Evolutionary conservation across 441 rosid genomes (phyloP), one percentile per base, ranked within the genome.

Genomic region (Pelargonium myrrhifolium): DNA sequence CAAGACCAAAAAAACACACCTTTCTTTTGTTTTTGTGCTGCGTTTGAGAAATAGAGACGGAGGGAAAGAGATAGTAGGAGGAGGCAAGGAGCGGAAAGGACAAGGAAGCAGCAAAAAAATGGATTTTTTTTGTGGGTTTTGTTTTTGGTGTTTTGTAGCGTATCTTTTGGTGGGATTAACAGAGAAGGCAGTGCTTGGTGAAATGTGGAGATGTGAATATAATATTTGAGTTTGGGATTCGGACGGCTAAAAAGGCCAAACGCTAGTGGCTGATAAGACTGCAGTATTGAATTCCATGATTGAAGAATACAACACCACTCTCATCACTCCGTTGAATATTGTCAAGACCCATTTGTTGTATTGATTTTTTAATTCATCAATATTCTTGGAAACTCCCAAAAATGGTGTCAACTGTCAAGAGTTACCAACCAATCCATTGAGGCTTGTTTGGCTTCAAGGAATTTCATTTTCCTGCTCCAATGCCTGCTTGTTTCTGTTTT

Each of bases 171-270:
- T 59, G 37, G 35, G 28, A 9, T 59, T 21, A 59, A 59, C 37
- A 3, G 63, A 59, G 37, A 26, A 22, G 35, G 37, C 35, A 58
- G 24, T 58, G 62, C 20, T 49, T 49, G 56, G 15, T 49, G 56
- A 49, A 49, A 49, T 53, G 59, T 59, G 62, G 1, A 59, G 35
- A 7, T 59, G n/a, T 22, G 28, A 26, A 21, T 59, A 21, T 21
- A 3, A 59, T 59, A 59, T 9, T 59, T 6, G 63, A 59, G 37
- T 59, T 59, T 59, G 63, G 59, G 63, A 59, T 59, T 59, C 63
- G 63, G 63, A 22, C 63, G 63, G 63, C 63, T 22, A 17, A 59
- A 59, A 22, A 6, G 37, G 37, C 63, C 63, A 59, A 59, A 22
- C 63, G 22, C 63, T 59, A 59, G 59, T 53, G 21, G 59, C 59